Percentiles rank a stretch among this genome's conserved stretches.
Conservation (phyloP, 2,329 filamentous ascomycete genomes). For the Massarina eburnea region DNA sequence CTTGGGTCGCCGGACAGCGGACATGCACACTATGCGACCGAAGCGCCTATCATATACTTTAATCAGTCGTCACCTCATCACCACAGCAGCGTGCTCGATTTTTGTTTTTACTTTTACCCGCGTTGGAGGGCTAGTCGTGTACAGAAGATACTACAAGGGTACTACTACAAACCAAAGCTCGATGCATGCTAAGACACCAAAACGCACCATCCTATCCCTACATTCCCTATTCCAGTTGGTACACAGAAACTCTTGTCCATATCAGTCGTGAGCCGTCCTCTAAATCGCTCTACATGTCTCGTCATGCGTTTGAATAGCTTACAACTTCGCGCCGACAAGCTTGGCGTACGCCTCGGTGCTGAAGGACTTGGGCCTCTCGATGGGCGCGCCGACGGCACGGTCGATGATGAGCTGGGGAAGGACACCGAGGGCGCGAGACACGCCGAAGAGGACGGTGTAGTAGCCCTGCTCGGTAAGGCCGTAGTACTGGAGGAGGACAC, state of each 20-base stretch:
- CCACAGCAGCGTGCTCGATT: too few species aligned
- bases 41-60: background rate
- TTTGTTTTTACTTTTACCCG: background rate
- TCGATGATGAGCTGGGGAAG: constrained; percentile 99
- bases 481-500: constrained; percentile 99
- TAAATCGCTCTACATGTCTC: constrained; percentile 10
- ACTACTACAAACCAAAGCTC: constrained; percentile 28
- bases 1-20: too few species aligned
- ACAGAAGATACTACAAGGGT: constrained; percentile 27
- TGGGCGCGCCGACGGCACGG: constrained; percentile 93
- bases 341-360: constrained; percentile 96
- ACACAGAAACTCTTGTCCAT: constrained; percentile 30
- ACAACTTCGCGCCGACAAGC: constrained; percentile 87
- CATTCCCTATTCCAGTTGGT: constrained; percentile 39
- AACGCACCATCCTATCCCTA: constrained; percentile 34
- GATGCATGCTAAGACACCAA: constrained; percentile 27
- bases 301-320: constrained; percentile 45
- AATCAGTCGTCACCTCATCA: background rate
- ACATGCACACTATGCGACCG: too few species aligned
- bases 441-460: constrained; percentile 99
- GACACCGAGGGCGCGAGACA: constrained; percentile 96
- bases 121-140: constrained; percentile 6
- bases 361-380: constrained; percentile 99
- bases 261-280: constrained; percentile 20
- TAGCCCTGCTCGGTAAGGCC: constrained; percentile 98